These are phyloP conservation scores for Rhizopogon vinicolor DNA, from an alignment of 768 basidiomycete species.

Conservation along the genomic window DNA sequence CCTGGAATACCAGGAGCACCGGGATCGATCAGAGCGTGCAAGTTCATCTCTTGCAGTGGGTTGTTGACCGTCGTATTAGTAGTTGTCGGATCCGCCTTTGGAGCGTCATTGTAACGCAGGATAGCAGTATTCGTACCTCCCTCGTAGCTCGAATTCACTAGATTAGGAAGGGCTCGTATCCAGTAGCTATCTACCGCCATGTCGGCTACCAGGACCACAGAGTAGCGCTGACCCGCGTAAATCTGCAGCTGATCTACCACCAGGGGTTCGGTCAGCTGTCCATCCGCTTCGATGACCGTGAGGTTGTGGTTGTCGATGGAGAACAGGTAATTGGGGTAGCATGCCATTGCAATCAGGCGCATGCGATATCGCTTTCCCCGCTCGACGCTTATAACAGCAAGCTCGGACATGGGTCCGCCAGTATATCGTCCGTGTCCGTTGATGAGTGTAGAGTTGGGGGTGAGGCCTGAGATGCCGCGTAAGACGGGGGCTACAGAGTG, in stretches of 20 bases:
- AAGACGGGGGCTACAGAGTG: constrained; percentile 12
- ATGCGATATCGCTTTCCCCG: constrained; percentile 31
- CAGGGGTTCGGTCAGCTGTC: constrained; percentile 32
- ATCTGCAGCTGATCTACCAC: constrained; percentile 32
- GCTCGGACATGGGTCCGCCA: constrained; percentile 26
- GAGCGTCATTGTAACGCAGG: constrained; percentile 14
- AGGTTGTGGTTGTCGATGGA: constrained; percentile 20
- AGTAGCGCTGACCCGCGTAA: constrained; percentile 41
- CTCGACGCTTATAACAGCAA: constrained; percentile 30
- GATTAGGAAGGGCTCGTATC: constrained; percentile 6
- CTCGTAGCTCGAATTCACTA: constrained; percentile 28
- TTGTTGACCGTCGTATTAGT: background rate
- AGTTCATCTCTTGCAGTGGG: constrained; percentile 12
- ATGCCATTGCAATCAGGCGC: constrained; percentile 34
- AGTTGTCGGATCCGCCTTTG: constrained; percentile 23
- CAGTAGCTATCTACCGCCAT: constrained; percentile 40
- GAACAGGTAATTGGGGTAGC: constrained; percentile 29
- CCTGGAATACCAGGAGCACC: constrained; percentile 18
- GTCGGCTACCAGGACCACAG: constrained; percentile 38
- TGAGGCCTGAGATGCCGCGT: constrained; percentile 3
- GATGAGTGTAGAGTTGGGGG: constrained; percentile 28
- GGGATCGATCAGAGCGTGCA: constrained; percentile 15
- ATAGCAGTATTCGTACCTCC: constrained; percentile 18
- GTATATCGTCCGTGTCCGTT: constrained; percentile 35
- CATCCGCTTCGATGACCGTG: constrained; percentile 40